Evolutionary conservation across 2,329 filamentous ascomycete genomes (phyloP).

Genomic region (Hymenoscyphus repandus): DNA sequence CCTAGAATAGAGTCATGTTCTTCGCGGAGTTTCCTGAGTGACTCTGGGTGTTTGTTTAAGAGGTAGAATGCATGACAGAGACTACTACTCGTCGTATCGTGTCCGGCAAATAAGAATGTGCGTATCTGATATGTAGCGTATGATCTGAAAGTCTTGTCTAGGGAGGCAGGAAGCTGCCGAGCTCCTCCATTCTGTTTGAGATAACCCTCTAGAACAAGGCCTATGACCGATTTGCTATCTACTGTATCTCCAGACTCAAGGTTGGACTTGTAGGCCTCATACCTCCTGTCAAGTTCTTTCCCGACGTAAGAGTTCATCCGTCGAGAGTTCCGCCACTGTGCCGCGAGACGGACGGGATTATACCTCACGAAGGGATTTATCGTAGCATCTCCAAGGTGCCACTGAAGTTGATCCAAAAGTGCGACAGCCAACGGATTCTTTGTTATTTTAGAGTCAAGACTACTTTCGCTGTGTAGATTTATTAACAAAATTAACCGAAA

Average conservation of each 20-base stretch:
- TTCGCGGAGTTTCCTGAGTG: slow-evolving; percentile 9
- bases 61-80: slow-evolving; percentile 13
- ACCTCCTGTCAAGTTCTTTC: slow-evolving; percentile 20
- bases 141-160: slow-evolving; percentile 12
- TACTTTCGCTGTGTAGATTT: not conserved
- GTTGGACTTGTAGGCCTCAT: slow-evolving; percentile 3
- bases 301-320: slow-evolving; percentile 22
- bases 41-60: slow-evolving; percentile 11
- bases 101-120: slow-evolving; percentile 23
- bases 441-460: slow-evolving; percentile 17
- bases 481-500: no score
- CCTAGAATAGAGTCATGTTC: slow-evolving; percentile 22
- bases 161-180: not conserved
- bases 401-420: slow-evolving; percentile 10
- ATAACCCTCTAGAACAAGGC: slow-evolving; percentile 20
- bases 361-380: slow-evolving; percentile 17
- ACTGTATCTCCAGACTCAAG: slow-evolving; percentile 2
- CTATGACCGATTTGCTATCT: slow-evolving; percentile 17
- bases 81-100: slow-evolving; percentile 18
- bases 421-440: slow-evolving; percentile 17
- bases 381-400: slow-evolving; percentile 15
- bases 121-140: slow-evolving; percentile 9
- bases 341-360: no score
- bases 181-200: slow-evolving; percentile 9
- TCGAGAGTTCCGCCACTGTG: slow-evolving; percentile 19